Conservation (phyloP, 352 stramenopile genomes). For the Peronospora belbahrii region DNA sequence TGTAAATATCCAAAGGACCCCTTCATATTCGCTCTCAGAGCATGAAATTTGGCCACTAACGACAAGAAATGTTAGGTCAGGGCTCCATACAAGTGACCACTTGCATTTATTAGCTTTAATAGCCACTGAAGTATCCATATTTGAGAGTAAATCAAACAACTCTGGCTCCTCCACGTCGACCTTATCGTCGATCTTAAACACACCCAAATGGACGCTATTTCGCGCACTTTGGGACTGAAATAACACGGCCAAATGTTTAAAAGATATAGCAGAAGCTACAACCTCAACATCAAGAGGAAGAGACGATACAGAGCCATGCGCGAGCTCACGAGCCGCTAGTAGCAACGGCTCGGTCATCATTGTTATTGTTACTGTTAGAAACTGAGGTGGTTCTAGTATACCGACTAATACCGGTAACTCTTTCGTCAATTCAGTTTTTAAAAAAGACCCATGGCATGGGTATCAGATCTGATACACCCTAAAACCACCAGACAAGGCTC, state of each 20-base stretch:
- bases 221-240: slow-evolving; percentile 19
- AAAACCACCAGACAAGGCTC: slow-evolving; percentile 2
- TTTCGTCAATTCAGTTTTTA: background rate
- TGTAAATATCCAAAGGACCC: slow-evolving; percentile 41
- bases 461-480: slow-evolving; percentile 3
- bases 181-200: slow-evolving; percentile 21
- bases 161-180: background rate
- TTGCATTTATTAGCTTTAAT: background rate
- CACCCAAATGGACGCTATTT: slow-evolving; percentile 24
- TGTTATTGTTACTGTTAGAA: slow-evolving; percentile 13
- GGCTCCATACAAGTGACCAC: slow-evolving; percentile 47
- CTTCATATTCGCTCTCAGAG: slow-evolving; percentile 13
- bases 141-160: slow-evolving; percentile 19
- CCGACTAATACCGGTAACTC: background rate
- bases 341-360: slow-evolving; percentile 26
- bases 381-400: background rate
- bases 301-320: slow-evolving; percentile 4
- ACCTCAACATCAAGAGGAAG: slow-evolving; percentile 2
- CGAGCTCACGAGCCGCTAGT: slow-evolving; percentile 32
- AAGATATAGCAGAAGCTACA: slow-evolving; percentile 12
- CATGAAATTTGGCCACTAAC: slow-evolving; percentile 25
- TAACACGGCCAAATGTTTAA: slow-evolving; percentile 27
- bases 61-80: slow-evolving; percentile 43
- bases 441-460: background rate
- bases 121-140: background rate